Evolutionary conservation across 2,329 filamentous ascomycete species (phyloP), one percentile per base, ranked within the genome.

Genomic region (Dothideomycetes sp.): DNA sequence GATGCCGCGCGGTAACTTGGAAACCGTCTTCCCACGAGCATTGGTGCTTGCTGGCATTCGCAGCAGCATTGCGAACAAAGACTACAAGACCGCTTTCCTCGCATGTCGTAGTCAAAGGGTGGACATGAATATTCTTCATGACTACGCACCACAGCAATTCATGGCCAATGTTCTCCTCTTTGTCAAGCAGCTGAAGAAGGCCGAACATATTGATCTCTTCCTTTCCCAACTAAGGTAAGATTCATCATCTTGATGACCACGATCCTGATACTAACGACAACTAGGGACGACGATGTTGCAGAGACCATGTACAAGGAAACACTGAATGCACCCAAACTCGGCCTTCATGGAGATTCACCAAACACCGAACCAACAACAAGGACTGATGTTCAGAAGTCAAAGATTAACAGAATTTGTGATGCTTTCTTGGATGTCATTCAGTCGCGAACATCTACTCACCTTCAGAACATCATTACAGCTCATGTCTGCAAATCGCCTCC

Each of bases 121-220:
- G 1, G 91, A 98, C 55, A 88, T 96, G 82, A 98, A 98, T 55
- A 89, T 98, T 46, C 68, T 98, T 2, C 89, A 94, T 55, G 91
- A 98, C 55, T 85, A 96, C 62, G 78, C 79, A n/a, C 86, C 89
- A 0, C 71, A 79, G 25, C 84, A 93, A 50, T 95, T 98, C 57
- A 71, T 95, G 58, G 66, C 72, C 4, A 84, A 80, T 49, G 74
- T 94, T 9, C 69, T 71, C 1, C 61, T 84, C 1, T 94, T 98
- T 54, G 69, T 96, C 22, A 78, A 86, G 13, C 88, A 98, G 58
- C 70, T 98, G 28, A 78, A 81, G 51, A 87, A 84, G 48, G 70
- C 83, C 10, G 76, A 87, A 25, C 82, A 85, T 48, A 81, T 96
- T 45, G 91, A 98, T 56, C 70, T 96, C 15, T 94, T 98, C 51